phyloP scores from a whole-genome alignment of 352 stramenopile genomes.

The Poterioochromonas sp. region DNA sequence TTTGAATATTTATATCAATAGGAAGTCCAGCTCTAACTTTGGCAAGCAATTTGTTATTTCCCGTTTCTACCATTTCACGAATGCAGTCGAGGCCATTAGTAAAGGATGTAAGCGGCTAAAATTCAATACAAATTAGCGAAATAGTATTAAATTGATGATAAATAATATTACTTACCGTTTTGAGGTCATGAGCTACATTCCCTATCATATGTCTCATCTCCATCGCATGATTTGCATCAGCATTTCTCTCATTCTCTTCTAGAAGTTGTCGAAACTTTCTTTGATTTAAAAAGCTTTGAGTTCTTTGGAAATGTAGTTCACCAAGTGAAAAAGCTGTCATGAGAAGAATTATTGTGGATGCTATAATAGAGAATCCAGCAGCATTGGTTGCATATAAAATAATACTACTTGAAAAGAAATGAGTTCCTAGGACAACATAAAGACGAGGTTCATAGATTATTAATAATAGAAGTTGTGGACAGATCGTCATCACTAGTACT shows the following conservation, averaged over 20 bases:
- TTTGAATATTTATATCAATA: too few species aligned
- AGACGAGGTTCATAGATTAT: slow-evolving; percentile 14
- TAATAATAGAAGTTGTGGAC: slow-evolving; percentile 15
- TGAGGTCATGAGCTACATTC: slow-evolving; percentile 5
- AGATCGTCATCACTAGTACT: slow-evolving; percentile 13
- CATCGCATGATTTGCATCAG: slow-evolving; percentile 11
- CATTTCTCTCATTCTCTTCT: slow-evolving; percentile 14
- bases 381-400: slow-evolving; percentile 15
- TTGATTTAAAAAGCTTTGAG: slow-evolving; percentile 17
- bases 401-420: slow-evolving; percentile 18
- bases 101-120: too few species aligned
- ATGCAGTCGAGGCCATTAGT: too few species aligned
- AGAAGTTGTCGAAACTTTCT: slow-evolving; percentile 14
- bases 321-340: slow-evolving; percentile 13
- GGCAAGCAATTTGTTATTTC: too few species aligned
- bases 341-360: slow-evolving; percentile 14
- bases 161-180: too few species aligned
- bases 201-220: slow-evolving; percentile 13
- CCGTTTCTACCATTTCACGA: too few species aligned
- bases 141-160: too few species aligned
- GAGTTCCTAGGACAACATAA: slow-evolving; percentile 13
- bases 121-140: too few species aligned
- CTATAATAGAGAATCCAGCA: slow-evolving; percentile 14
- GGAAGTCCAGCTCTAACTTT: too few species aligned
- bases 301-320: slow-evolving; percentile 15